These are phyloP conservation scores for Adansonia rubrostipa DNA, from an alignment of 441 rosid genomes.

Conservation along the genomic window DNA sequence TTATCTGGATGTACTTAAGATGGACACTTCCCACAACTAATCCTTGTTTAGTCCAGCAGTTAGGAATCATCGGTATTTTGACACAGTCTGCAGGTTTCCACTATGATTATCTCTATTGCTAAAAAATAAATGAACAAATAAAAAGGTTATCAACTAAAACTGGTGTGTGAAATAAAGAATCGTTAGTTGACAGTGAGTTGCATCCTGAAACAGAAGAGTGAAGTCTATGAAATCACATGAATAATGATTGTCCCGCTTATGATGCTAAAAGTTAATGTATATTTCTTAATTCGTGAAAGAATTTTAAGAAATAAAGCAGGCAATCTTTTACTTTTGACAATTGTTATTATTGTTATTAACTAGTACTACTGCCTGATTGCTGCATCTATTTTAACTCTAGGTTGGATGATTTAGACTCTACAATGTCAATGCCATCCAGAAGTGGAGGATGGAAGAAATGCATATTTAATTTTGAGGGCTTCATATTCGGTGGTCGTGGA, in stretches of 20 bases:
- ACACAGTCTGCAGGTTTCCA: background rate
- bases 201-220: background rate
- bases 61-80: background rate
- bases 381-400: conserved; percentile 38
- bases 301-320: background rate
- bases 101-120: background rate
- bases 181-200: background rate
- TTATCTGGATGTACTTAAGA: background rate
- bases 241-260: background rate
- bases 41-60: background rate
- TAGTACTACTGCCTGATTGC: conserved; percentile 22
- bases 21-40: background rate
- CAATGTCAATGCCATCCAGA: conserved; percentile 46
- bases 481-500: conserved; percentile 37
- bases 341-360: background rate
- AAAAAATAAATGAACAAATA: too few relatives aligned
- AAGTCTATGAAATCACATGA: background rate
- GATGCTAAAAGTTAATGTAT: background rate
- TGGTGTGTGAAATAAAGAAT: background rate
- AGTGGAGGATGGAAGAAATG: conserved; percentile 48
- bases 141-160: background rate
- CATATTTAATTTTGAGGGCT: conserved; percentile 49
- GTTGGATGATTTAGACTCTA: conserved; percentile 80
- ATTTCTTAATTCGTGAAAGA: background rate
- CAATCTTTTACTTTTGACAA: background rate